phyloP scores from a whole-genome alignment of 2,329 filamentous ascomycete genomes.

The Cryphonectria nitschkei region DNA sequence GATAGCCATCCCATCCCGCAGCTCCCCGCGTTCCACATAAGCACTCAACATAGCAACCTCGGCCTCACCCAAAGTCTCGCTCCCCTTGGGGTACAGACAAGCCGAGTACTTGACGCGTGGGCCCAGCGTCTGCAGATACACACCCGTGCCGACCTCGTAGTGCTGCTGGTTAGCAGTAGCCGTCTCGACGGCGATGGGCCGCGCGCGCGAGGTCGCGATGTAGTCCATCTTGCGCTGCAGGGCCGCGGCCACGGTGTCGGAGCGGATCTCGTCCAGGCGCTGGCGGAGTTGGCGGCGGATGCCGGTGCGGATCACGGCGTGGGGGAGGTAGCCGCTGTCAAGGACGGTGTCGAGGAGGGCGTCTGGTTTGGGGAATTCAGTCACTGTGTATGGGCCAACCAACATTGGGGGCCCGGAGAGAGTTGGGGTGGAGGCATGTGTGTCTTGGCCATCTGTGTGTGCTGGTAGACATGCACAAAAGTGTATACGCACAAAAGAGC shows the following conservation, averaged over 20 bases:
- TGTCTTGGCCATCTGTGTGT: neutral
- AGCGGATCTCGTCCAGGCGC: conserved; percentile 59
- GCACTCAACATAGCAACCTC: conserved; percentile 68
- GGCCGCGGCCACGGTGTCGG: conserved; percentile 54
- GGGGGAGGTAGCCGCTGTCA: conserved; percentile 68
- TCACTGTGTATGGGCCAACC: neutral
- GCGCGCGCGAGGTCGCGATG: conserved; percentile 59
- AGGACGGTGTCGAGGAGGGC: conserved; percentile 55
- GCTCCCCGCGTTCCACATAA: conserved; percentile 63
- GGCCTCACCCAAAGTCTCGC: conserved; percentile 66
- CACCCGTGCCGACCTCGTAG: conserved; percentile 71
- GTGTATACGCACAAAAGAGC: neutral
- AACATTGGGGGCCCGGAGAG: neutral
- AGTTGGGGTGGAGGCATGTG: neutral
- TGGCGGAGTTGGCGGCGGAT: conserved; percentile 69
- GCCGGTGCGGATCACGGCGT: conserved; percentile 64
- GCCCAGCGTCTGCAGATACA: conserved; percentile 64
- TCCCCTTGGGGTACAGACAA: conserved; percentile 66
- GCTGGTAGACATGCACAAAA: neutral
- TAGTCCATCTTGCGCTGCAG: conserved; percentile 67
- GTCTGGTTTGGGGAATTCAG: conserved; percentile 14
- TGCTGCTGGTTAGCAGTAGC: conserved; percentile 69
- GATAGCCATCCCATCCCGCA: conserved; percentile 63
- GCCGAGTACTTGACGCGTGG: conserved; percentile 75
- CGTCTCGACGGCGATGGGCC: conserved; percentile 71